Percentiles rank a stretch among this genome's conserved stretches.
These are phyloP conservation scores for Solanum boliviense DNA, from an alignment of 257 asterid genomes.

Conservation along the genomic window DNA sequence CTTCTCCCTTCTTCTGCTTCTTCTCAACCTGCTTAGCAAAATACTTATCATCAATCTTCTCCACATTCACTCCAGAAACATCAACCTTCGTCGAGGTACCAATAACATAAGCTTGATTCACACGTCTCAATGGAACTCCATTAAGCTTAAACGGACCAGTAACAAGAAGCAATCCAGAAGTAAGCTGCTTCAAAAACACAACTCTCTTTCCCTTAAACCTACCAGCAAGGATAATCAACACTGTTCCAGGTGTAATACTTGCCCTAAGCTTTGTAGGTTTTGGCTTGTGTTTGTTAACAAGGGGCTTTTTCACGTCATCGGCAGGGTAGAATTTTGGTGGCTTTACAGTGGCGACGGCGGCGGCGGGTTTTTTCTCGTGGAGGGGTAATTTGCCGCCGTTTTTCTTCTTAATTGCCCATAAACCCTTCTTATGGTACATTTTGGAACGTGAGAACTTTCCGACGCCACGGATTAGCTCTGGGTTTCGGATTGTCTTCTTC, in stretches of 20 bases:
- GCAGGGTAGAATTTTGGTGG: slow-evolving; percentile 3
- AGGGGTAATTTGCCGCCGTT: background rate
- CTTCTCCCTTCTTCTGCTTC: slow-evolving; percentile 10
- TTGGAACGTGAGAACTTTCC: background rate
- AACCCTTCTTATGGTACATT: background rate
- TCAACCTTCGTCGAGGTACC: slow-evolving; percentile 8
- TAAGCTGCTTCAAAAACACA: slow-evolving; percentile 1
- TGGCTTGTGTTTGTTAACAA: background rate
- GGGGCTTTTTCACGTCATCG: background rate
- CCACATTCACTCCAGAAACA: slow-evolving; percentile 1
- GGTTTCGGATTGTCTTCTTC: background rate
- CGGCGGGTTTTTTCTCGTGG: background rate
- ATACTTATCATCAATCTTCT: slow-evolving; percentile 11
- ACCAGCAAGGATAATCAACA: slow-evolving; percentile 5
- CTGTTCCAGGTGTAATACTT: background rate
- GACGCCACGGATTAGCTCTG: background rate
- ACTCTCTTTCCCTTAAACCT: slow-evolving; percentile 7
- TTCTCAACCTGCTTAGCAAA: slow-evolving; percentile 4
- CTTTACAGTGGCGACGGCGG: background rate
- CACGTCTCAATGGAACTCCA: slow-evolving; percentile 4
- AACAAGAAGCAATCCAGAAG: background rate
- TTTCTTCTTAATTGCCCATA: background rate
- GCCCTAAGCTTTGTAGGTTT: background rate
- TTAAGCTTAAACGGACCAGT: slow-evolving; percentile 8
- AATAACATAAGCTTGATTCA: slow-evolving; percentile 10